phyloP scores from a whole-genome alignment of 2,329 filamentous ascomycete genomes.

The Aspergillus ustus region DNA sequence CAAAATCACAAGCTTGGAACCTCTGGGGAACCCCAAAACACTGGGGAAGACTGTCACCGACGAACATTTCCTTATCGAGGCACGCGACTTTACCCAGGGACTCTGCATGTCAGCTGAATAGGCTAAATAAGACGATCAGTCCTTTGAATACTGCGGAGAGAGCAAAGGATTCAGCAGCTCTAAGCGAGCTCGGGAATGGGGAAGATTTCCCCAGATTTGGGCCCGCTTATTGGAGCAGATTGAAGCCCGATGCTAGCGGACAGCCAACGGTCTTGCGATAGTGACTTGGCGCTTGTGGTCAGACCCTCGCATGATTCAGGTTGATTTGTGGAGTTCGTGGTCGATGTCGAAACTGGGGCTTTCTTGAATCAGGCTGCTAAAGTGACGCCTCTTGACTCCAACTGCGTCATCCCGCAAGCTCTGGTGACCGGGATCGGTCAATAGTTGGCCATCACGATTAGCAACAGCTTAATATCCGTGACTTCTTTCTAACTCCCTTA shows the following conservation, averaged over 20 bases:
- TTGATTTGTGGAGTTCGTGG: too few relatives aligned
- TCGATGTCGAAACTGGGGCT: too few relatives aligned
- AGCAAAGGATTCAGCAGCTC: not conserved
- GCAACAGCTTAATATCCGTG: too few relatives aligned
- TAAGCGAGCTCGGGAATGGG: not conserved
- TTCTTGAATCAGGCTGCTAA: too few relatives aligned
- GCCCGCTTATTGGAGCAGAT: not conserved
- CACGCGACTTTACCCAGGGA: not conserved
- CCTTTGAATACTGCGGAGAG: not conserved
- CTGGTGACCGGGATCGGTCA: too few relatives aligned
- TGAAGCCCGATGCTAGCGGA: not conserved
- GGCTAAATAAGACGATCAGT: not conserved
- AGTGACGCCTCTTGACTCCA: too few relatives aligned
- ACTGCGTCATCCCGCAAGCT: too few relatives aligned
- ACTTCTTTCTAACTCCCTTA: too few relatives aligned
- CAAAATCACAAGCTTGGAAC: not conserved
- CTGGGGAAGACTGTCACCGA: not conserved
- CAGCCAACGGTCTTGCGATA: not conserved
- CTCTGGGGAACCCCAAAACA: not conserved
- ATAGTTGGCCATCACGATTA: too few relatives aligned
- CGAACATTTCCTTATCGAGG: not conserved
- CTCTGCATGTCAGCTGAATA: not conserved
- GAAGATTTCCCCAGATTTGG: not conserved
- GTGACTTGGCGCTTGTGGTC: not conserved
- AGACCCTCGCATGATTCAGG: too few relatives aligned